Percentiles rank a stretch among this genome's conserved stretches.
phyloP scores from a whole-genome alignment of 2,329 filamentous ascomycete genomes.

The Parastagonospora avenae region DNA sequence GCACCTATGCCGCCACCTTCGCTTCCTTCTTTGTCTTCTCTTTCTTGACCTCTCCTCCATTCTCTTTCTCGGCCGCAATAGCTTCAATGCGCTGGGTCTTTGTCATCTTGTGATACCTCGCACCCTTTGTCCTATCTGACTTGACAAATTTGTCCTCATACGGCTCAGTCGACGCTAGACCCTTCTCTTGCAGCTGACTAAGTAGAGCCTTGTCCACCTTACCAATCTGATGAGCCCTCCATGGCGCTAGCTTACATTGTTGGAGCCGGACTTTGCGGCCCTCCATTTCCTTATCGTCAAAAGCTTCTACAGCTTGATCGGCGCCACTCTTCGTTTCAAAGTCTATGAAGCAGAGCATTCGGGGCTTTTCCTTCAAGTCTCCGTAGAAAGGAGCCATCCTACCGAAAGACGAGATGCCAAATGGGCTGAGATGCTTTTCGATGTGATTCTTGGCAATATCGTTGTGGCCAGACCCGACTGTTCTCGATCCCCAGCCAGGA shows the following conservation, averaged over 20 bases:
- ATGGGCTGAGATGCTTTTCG: constrained; percentile 13
- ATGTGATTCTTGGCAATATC: constrained; percentile 8
- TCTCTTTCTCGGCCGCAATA: neutral
- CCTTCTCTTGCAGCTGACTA: constrained; percentile 19
- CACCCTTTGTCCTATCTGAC: neutral
- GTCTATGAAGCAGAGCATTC: constrained; percentile 24
- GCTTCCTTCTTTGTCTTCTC: neutral
- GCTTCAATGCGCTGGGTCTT: neutral
- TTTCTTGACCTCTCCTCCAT: neutral
- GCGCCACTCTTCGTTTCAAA: constrained; percentile 31
- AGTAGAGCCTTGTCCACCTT: constrained; percentile 15
- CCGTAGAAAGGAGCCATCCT: constrained; percentile 10
- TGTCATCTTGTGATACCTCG: neutral
- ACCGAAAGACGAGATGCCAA: constrained; percentile 23
- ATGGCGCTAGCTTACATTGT: neutral
- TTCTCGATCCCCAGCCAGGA: constrained; percentile 22
- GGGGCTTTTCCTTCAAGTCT: constrained; percentile 6
- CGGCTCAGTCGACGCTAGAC: constrained; percentile 14
- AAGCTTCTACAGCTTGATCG: constrained; percentile 16
- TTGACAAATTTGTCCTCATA: constrained; percentile 18
- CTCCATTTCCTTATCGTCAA: constrained; percentile 20
- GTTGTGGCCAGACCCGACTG: neutral
- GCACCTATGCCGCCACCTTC: neutral
- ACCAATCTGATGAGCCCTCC: constrained; percentile 21
- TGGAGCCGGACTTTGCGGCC: constrained; percentile 11